Conservation (phyloP, 1,284 basidiomycete species). For the Rhodotorula sp. region DNA sequence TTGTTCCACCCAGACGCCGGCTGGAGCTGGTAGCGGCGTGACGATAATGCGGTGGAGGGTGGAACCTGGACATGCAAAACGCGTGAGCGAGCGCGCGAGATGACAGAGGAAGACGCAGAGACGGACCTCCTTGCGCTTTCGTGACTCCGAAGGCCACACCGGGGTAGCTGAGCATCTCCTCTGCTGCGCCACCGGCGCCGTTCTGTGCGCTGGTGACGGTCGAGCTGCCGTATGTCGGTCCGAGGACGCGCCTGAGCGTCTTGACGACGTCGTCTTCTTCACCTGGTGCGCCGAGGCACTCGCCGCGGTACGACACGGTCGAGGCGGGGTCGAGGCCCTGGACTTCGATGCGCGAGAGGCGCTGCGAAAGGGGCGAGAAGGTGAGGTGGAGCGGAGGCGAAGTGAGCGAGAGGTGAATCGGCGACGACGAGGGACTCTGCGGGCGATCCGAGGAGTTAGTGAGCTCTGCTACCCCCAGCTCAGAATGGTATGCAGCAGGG, state of each 20-base stretch:
- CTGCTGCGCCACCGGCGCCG: not conserved
- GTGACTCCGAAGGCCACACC: conserved; percentile 40
- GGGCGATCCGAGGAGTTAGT: not conserved
- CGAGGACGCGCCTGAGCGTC: conserved; percentile 29
- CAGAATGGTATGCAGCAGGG: not conserved
- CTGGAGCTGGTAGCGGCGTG: conserved; percentile 16
- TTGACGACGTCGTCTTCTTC: conserved; percentile 40
- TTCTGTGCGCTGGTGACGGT: not conserved
- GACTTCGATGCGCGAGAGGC: conserved; percentile 34
- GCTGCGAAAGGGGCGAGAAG: conserved; percentile 34
- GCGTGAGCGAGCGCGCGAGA: not conserved
- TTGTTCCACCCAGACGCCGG: conserved; percentile 12
- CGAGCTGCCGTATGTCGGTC: conserved; percentile 29
- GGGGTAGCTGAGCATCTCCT: conserved; percentile 39
- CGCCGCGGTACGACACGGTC: conserved; percentile 34
- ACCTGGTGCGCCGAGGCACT: conserved; percentile 13
- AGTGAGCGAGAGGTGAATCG: conserved; percentile 33
- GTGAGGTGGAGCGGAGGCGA: conserved; percentile 36
- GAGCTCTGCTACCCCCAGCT: not conserved
- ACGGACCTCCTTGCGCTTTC: not conserved
- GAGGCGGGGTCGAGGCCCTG: not conserved
- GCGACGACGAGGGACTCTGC: conserved; percentile 29
- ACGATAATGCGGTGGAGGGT: conserved; percentile 20
- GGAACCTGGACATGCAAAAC: not conserved
- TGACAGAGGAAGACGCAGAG: not conserved